Percentiles rank a stretch among this genome's conserved stretches.
Conservation (phyloP, 2,329 filamentous ascomycete genomes). For the Onygenales sp. region DNA sequence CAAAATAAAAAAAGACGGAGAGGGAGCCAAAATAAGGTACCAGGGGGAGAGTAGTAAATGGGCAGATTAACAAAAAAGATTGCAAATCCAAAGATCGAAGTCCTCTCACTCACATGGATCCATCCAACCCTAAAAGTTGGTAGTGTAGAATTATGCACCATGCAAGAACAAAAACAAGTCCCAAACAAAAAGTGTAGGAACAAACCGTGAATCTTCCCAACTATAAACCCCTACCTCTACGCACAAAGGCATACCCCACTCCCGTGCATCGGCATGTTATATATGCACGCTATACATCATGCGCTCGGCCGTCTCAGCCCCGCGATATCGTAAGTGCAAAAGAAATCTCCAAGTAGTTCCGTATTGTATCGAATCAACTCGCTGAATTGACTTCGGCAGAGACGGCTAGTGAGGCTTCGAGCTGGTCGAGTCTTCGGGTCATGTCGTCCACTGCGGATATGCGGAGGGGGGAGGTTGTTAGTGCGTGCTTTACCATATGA, state of each 20-base stretch:
- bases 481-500: background rate
- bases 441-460: conserved; percentile 73
- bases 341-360: background rate
- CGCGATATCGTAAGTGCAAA: conserved; percentile 6
- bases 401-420: conserved; percentile 63
- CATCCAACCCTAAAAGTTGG: too few relatives aligned
- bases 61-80: too few relatives aligned
- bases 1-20: too few relatives aligned
- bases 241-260: too few relatives aligned
- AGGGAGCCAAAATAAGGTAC: too few relatives aligned
- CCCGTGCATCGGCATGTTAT: too few relatives aligned
- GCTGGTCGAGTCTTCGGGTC: conserved; percentile 72
- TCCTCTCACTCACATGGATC: too few relatives aligned
- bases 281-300: too few relatives aligned
- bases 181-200: background rate
- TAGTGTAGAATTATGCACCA: background rate
- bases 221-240: background rate
- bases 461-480: background rate
- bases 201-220: background rate
- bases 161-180: background rate
- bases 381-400: conserved; percentile 36
- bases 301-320: too few relatives aligned
- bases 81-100: too few relatives aligned
- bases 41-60: too few relatives aligned
- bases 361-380: conserved; percentile 4